Evolutionary conservation across 192 early-diverging fungal species (phyloP).

Genomic region (Backusella psychrophila): DNA sequence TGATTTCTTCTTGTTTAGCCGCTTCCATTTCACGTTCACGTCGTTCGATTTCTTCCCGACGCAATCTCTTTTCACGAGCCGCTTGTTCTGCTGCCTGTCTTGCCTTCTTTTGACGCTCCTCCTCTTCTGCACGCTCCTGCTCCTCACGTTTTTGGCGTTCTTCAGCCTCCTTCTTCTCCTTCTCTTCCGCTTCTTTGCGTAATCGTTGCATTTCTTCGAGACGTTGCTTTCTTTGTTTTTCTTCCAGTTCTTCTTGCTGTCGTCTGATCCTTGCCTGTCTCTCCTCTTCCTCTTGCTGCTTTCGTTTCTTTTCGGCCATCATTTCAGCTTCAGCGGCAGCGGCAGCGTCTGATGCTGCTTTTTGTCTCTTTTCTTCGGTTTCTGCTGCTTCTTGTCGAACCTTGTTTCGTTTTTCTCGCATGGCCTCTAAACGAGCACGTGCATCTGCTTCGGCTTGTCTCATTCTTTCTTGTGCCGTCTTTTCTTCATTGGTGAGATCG

Average conservation of each 20-base stretch:
- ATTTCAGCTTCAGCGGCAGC: slow-evolving; percentile 30
- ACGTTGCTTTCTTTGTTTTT: slow-evolving; percentile 7
- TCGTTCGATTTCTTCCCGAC: slow-evolving; percentile 15
- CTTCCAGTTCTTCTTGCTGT: slow-evolving; percentile 18
- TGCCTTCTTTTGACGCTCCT: slow-evolving; percentile 28
- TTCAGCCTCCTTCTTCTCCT: slow-evolving; percentile 23
- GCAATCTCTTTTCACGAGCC: slow-evolving; percentile 21
- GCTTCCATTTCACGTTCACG: slow-evolving; percentile 29
- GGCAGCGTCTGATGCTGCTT: slow-evolving; percentile 21
- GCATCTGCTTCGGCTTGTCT: slow-evolving; percentile 45
- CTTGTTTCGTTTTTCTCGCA: slow-evolving; percentile 25
- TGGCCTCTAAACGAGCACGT: slow-evolving; percentile 29
- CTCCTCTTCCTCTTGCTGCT: slow-evolving; percentile 31
- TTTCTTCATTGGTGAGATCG: slow-evolving; percentile 25
- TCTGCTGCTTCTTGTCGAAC: slow-evolving; percentile 37
- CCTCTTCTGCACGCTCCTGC: slow-evolving; percentile 36
- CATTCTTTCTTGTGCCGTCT: slow-evolving; percentile 36
- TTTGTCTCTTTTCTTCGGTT: slow-evolving; percentile 29
- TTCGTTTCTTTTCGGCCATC: slow-evolving; percentile 36
- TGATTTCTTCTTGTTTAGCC: slow-evolving; percentile 7
- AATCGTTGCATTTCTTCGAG: slow-evolving; percentile 18
- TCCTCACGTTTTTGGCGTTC: slow-evolving; percentile 36
- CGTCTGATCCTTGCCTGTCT: slow-evolving; percentile 7
- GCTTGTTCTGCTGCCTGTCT: slow-evolving; percentile 35
- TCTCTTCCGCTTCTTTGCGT: slow-evolving; percentile 13